Evolutionary conservation across 2,329 filamentous ascomycete genomes (phyloP).

Genomic region (Diaporthe nobilis): DNA sequence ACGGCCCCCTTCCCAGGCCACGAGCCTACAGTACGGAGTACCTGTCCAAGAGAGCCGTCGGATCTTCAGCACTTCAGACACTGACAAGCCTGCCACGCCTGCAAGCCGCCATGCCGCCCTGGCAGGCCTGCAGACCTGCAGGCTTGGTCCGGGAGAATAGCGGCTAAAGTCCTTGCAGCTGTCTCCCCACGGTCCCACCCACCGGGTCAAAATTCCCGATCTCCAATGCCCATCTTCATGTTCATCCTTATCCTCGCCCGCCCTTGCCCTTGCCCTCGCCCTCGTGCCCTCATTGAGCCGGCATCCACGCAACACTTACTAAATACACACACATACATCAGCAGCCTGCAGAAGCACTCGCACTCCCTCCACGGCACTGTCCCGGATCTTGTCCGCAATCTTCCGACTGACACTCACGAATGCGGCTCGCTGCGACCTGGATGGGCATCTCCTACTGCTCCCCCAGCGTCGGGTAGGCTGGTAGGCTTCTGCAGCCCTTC

Average conservation of each 20-base stretch:
- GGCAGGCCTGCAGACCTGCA: neutral
- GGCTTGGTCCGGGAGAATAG: constrained; percentile 18
- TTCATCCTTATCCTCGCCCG: neutral
- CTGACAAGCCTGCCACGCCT: constrained; percentile 7
- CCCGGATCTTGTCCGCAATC: neutral
- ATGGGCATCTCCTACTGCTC: neutral
- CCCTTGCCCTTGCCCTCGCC: neutral
- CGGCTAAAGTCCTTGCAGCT: constrained; percentile 29
- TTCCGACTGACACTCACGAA: constrained; percentile 2
- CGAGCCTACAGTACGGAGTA: no score
- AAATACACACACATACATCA: neutral
- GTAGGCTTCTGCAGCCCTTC: constrained; percentile 27
- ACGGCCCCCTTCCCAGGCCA: neutral
- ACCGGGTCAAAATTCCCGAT: constrained; percentile 17
- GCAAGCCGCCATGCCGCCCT: constrained; percentile 4
- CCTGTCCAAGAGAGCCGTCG: constrained; percentile 26
- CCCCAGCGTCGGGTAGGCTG: constrained; percentile 11
- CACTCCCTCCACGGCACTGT: neutral
- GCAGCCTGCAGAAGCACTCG: neutral
- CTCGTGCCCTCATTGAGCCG: constrained; percentile 2
- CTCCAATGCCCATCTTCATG: neutral
- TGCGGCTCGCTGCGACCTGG: neutral
- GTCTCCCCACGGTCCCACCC: constrained; percentile 26
- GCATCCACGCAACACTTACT: neutral
- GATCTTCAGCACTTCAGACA: constrained; percentile 25